Evolutionary conservation across 805 yeast genomes (phyloP), one percentile per base, ranked within the genome.

Genomic region (Candida odintsovae): DNA sequence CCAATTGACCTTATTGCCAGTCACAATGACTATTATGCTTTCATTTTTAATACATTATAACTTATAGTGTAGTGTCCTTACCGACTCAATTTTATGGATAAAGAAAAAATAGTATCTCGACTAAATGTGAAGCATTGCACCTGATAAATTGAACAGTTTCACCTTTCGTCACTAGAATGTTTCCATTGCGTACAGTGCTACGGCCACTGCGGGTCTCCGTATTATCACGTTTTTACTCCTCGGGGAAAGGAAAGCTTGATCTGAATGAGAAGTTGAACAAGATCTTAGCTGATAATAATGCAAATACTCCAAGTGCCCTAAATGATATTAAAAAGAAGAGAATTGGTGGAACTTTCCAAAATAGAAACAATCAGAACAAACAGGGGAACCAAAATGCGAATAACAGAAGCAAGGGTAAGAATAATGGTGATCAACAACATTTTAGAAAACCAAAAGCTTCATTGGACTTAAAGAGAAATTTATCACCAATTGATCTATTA

Each of bases 401-500:
- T 13, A 28, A 28, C 31, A 28, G 13, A n/a, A 28, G 11, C 15
- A 28, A 13, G 28, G 28, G 28, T n/a, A 28, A 13, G 28, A 12
- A 12, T n/a, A 28, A 28, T n/a, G n/a, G 6, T 13, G n/a, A 20
- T 36, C n/a, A 20, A 6, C 23, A 20, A 20, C 39, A 36, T 36
- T 36, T 36, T 11, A 36, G 39, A 36, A 36, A 36, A 20, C 23
- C 39, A 20, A 36, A 36, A 16, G 22, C 39, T 7, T 20, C 39
- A 5, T 11, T 13, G 6, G 23, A 19, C 22, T 13, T 35, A n/a
- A 19, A 15, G 12, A 35, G 19, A 20, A 26, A 13, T 6, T 28
- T 35, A 15, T 28, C 39, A 10, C 44, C 50, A 22, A 22, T 44
- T 5, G 40, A 46, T 8, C 21, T 11, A 4, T 15, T 46, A 4